Base-by-base conservation (phyloP, 2,329 filamentous ascomycete genomes). In the Neonectria sp. region DNA sequence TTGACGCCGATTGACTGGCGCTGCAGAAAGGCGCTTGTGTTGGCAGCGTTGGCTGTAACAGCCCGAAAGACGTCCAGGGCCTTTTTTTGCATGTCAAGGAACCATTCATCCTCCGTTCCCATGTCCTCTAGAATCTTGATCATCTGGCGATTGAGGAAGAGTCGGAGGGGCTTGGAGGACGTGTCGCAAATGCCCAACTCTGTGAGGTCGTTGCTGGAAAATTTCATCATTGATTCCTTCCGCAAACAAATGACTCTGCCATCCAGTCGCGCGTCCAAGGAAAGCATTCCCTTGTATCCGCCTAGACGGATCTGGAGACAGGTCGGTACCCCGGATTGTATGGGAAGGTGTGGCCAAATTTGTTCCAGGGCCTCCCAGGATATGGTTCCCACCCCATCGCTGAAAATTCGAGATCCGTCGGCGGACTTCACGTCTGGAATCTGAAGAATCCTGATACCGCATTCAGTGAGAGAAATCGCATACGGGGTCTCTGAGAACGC, bases 51-150 rank as follows among this genome's bases (percentile, higher is more conserved):
- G 0, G 85, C 80, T 0, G 91, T 91, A 53, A 92, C 89, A 12
- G 80, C 79, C 3, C 89, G 86, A 5, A 97, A 82, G 13, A 86
- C 82, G 0, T 85, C 71, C 4, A 96, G 80, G 31, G 91, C 91
- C n/a, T 82, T 81, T 1, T 84, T 81, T 77, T 96, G 94, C 1
- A 93, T 80, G 0, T 84, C 74, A 12, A 92, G 76, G 70, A 97
- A 95, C 77, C 88, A 91, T 0, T 79, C 63, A 1, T 82, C 75
- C 0, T 84, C 76, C 0, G 92, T 89, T 0, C 87, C 86, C 78
- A 95, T 90, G 71, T 97, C 94, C 75, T 97, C 94, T 1, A 97
- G 79, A 6, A 97, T 94, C 77, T 97, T 97, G 81, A 97, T 94
- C 68, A 95, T 85, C 71, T 93, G 93, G 1, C 92, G 90, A 74